Percentiles rank a stretch among this genome's conserved stretches.
phyloP scores from a whole-genome alignment of 257 asterid species.

The Salvia rosmarinus region DNA sequence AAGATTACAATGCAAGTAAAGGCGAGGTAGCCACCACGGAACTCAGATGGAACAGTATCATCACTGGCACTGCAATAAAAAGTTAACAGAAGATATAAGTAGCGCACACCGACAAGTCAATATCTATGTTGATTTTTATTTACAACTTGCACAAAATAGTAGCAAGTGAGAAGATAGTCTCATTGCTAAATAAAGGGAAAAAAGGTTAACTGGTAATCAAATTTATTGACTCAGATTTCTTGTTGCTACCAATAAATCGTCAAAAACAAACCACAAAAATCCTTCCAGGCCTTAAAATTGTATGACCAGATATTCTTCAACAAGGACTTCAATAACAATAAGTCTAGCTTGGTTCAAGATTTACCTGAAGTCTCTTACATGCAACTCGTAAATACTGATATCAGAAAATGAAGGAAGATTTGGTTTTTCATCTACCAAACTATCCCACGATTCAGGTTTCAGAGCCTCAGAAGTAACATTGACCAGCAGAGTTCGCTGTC shows the following conservation, averaged over 20 bases:
- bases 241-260: background rate
- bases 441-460: slow-evolving; percentile 92
- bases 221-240: slow-evolving; percentile 20
- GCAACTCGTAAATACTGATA: slow-evolving; percentile 90
- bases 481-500: slow-evolving; percentile 65
- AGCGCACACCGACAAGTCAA: background rate
- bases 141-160: slow-evolving; percentile 18
- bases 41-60: slow-evolving; percentile 65
- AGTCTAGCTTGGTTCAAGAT: slow-evolving; percentile 15
- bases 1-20: slow-evolving; percentile 65
- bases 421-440: slow-evolving; percentile 71
- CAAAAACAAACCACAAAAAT: slow-evolving; percentile 15
- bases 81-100: slow-evolving; percentile 20
- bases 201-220: background rate
- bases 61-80: slow-evolving; percentile 66
- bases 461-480: slow-evolving; percentile 70
- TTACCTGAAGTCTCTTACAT: slow-evolving; percentile 97
- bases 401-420: slow-evolving; percentile 72
- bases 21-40: slow-evolving; percentile 90
- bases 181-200: background rate
- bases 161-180: background rate
- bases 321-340: slow-evolving; percentile 16
- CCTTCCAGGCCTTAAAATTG: background rate
- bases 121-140: background rate
- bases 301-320: slow-evolving; percentile 11